Evolutionary conservation across 2,329 filamentous ascomycete species (phyloP).

Genomic region (Waltergamsia citrina): DNA sequence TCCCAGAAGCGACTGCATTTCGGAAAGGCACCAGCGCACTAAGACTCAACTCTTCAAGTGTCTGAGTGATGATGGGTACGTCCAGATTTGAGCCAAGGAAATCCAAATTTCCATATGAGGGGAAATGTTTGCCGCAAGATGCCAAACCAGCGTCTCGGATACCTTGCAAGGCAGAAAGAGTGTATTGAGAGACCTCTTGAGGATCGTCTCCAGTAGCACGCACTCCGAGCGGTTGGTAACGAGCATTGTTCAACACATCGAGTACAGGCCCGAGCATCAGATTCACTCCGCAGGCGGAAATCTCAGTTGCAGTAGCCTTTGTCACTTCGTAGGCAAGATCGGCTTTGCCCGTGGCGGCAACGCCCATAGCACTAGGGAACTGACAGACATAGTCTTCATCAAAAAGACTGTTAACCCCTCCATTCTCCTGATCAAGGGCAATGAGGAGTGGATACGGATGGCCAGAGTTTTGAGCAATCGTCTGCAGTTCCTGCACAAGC

Average conservation of each 20-base stretch:
- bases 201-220: conserved; percentile 87
- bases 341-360: conserved; percentile 82
- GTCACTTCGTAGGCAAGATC: conserved; percentile 84
- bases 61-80: conserved; percentile 92
- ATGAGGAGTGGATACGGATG: conserved; percentile 86
- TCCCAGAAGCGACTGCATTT: conserved; percentile 75
- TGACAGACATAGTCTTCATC: conserved; percentile 94
- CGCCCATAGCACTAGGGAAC: conserved; percentile 93
- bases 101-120: conserved; percentile 90
- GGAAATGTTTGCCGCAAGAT: conserved; percentile 93
- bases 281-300: conserved; percentile 89
- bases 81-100: conserved; percentile 86
- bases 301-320: conserved; percentile 85
- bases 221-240: conserved; percentile 84
- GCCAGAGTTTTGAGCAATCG: conserved; percentile 80
- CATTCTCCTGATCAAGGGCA: conserved; percentile 94
- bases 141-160: conserved; percentile 85
- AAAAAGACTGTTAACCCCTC: conserved; percentile 91
- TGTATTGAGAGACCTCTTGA: conserved; percentile 88
- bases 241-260: conserved; percentile 87
- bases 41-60: conserved; percentile 83
- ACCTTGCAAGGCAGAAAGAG: conserved; percentile 81
- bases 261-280: conserved; percentile 89
- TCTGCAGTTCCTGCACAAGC: conserved; percentile 85
- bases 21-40: conserved; percentile 86